phyloP scores from a whole-genome alignment of 2,329 filamentous ascomycete genomes.

The Fusarium lyarnte region DNA sequence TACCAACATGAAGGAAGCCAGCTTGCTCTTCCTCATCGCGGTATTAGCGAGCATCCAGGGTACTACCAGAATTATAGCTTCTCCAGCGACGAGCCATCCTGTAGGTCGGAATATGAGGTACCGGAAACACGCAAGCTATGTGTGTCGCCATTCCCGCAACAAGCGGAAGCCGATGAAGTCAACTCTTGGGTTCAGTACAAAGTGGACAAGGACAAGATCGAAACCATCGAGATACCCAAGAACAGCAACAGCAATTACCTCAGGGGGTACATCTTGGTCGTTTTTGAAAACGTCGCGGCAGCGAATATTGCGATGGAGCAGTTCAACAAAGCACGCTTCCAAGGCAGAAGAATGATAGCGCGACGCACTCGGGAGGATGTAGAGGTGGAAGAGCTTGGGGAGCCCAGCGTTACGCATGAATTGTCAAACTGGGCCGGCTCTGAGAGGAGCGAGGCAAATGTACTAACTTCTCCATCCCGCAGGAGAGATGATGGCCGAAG shows the following conservation, averaged over 20 bases:
- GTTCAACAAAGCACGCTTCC: conserved; percentile 42
- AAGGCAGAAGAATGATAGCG: conserved; percentile 39
- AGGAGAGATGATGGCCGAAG: not conserved
- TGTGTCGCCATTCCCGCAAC: conserved; percentile 41
- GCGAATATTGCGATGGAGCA: conserved; percentile 39
- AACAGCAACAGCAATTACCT: conserved; percentile 35
- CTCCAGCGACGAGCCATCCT: not conserved
- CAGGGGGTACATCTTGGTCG: conserved; percentile 42
- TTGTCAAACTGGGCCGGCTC: not conserved
- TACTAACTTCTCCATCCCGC: conserved; percentile 13
- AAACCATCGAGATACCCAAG: conserved; percentile 41
- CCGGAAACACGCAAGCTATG: conserved; percentile 39
- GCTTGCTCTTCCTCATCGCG: conserved; percentile 29
- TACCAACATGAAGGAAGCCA: conserved; percentile 24
- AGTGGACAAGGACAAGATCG: conserved; percentile 37
- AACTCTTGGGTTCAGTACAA: conserved; percentile 43
- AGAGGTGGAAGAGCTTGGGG: conserved; percentile 7
- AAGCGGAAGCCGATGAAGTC: conserved; percentile 37
- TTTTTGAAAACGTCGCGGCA: conserved; percentile 34
- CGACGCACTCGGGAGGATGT: conserved; percentile 35
- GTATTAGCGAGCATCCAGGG: not conserved
- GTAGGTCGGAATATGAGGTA: conserved; percentile 6
- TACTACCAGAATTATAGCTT: conserved; percentile 5
- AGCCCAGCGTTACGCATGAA: not conserved
- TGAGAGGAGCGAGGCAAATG: not conserved